Conservation (phyloP, 768 basidiomycete species). For the Thelephora ganbajun region DNA sequence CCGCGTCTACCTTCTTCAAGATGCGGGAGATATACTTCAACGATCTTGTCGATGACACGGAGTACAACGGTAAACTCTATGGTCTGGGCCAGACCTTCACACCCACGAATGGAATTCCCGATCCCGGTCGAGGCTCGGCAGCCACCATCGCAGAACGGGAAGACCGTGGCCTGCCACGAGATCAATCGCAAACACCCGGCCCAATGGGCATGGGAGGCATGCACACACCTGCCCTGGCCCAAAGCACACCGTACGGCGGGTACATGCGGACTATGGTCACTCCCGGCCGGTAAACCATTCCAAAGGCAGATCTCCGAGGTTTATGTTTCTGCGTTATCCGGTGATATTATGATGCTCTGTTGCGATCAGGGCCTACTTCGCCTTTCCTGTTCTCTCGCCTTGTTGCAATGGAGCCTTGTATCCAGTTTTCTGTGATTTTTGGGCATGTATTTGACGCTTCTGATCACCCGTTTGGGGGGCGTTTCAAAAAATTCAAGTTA, state of each 20-base stretch:
- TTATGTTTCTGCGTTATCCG: too few relatives aligned
- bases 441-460: not conserved
- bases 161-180: conserved; percentile 37
- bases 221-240: conserved; percentile 25
- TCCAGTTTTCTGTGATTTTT: not conserved
- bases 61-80: conserved; percentile 75
- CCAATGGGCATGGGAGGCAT: conserved; percentile 34
- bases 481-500: too few relatives aligned
- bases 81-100: conserved; percentile 74
- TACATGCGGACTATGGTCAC: conserved; percentile 48
- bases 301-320: not conserved
- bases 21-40: conserved; percentile 88
- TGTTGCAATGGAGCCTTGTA: not conserved
- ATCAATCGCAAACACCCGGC: conserved; percentile 48
- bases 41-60: conserved; percentile 71
- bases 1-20: conserved; percentile 90
- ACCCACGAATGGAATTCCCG: conserved; percentile 48
- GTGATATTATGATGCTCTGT: too few relatives aligned
- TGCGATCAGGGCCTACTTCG: too few relatives aligned
- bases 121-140: conserved; percentile 46
- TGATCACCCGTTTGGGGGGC: not conserved
- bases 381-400: too few relatives aligned
- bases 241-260: conserved; percentile 45
- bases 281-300: not conserved
- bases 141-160: conserved; percentile 76